Base-by-base conservation (phyloP, 2,329 filamentous ascomycete genomes). In the Bretziella fagacearum region DNA sequence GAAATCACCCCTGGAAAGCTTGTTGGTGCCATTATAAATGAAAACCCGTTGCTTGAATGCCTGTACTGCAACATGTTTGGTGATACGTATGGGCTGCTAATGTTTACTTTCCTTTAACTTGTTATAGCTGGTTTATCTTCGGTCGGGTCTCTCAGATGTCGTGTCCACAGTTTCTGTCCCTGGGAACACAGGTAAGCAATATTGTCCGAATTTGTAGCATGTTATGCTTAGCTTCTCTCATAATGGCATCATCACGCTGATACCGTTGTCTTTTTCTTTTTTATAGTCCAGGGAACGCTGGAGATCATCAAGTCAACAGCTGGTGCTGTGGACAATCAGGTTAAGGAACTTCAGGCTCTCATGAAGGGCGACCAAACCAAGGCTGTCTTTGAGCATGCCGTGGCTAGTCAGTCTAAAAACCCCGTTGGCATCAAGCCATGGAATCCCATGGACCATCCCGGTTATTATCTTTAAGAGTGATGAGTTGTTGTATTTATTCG, bases 391-490 rank as follows among this genome's bases (percentile, higher is more conserved):
- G 64, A 69, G 8, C 65, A 70, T 48, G 72, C 68, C 1, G 63
- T 59, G 33, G 65, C 69, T 54, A 77, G 74, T 54, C 67, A 67
- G 15, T 62, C 67, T 46, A 65, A 69, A 32, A 70, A 76, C 36
- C 69, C 72, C 0, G 64, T 66, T 44, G 71, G 68, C 3, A 77
- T 79, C 52, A 71, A 67, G 53, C 67, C 69, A 2, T 79, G 76
- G 76, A 66, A 64, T 41, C 66, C 73, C 17, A 67, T 64, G 47
- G 71, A 79, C 29, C 65, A 79, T 48, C 73, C 76, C 2, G 65
- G 74, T 52, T 80, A 75, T 74, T 66, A 50, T 46, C 44, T 50
- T 22, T 37, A 50, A n/a, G n/a, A n/a, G n/a, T n/a, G n/a, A n/a
- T 17, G 20, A 45, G 30, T 26, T 23, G 30, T 36, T 23, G 29